Conservation (phyloP, 2,329 filamentous ascomycete species). For the Exophiala calicioides region DNA sequence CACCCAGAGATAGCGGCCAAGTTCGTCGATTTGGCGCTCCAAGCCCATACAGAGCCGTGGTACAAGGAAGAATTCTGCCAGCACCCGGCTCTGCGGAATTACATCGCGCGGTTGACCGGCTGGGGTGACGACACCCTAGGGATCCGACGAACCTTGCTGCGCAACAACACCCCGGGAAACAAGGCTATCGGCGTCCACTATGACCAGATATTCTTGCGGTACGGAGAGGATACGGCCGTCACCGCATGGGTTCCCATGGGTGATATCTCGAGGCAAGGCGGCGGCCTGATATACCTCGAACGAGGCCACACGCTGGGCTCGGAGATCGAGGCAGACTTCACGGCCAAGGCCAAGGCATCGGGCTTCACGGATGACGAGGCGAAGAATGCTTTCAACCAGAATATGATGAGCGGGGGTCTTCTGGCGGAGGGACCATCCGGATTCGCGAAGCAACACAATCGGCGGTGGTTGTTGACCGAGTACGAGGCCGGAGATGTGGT, state of each 20-base stretch:
- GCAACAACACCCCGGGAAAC: slow-evolving; percentile 59
- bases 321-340: slow-evolving; percentile 55
- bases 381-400: slow-evolving; percentile 56
- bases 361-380: slow-evolving; percentile 57
- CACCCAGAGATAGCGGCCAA: slow-evolving; percentile 40
- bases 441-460: slow-evolving; percentile 45
- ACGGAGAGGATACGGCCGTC: slow-evolving; percentile 57
- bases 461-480: slow-evolving; percentile 54
- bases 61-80: slow-evolving; percentile 58
- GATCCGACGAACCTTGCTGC: slow-evolving; percentile 53
- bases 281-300: slow-evolving; percentile 62
- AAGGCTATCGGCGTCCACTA: slow-evolving; percentile 63
- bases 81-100: slow-evolving; percentile 52
- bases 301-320: slow-evolving; percentile 50
- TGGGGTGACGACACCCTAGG: slow-evolving; percentile 55
- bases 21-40: slow-evolving; percentile 55
- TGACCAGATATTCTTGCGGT: slow-evolving; percentile 59
- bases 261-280: slow-evolving; percentile 55
- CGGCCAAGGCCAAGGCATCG: slow-evolving; percentile 48
- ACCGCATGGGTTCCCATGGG: slow-evolving; percentile 62
- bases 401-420: slow-evolving; percentile 60
- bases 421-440: slow-evolving; percentile 53
- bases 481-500: slow-evolving; percentile 59
- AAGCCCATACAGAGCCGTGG: slow-evolving; percentile 56
- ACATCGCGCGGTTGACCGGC: slow-evolving; percentile 54